Evolutionary conservation across 2,329 filamentous ascomycete species (phyloP), one percentile per base, ranked within the genome.

Genomic region (Capronia americana): DNA sequence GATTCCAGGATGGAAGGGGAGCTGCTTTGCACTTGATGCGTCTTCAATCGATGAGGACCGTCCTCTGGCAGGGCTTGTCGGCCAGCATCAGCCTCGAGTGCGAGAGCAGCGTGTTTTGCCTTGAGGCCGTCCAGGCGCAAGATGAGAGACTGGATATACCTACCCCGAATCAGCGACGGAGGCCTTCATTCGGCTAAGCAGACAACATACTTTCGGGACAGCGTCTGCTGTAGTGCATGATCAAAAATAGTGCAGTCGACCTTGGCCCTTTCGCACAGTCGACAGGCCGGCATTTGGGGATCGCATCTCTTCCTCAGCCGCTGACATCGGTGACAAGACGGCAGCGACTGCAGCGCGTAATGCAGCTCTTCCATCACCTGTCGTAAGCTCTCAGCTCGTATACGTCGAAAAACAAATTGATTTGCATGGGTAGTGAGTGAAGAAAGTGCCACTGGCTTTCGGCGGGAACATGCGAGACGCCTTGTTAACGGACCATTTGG

Each of bases 111-210:
- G 32, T 51, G 23, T 38, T 61, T 54, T n/a, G 30, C 58, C 32
- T 61, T 61, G 46, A 61, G 58, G 28, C 46, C 26, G 30, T 61
- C 46, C 26, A 61, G 58, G 12, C 58, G 44, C 30, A 24, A 38
- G 44, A 41, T 28, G 46, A 61, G 58, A 41, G 58, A 53, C 30
- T 61, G 58, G 48, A 61, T 61, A 61, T 61, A 61, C 46, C 58
- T 61, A 41, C 1, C 32, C 44, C 20, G 28, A 34, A 24, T 61
- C 46, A 61, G 58, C 28, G 14, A 61, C 14, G 34, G 14, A 14
- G 14, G 3, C 14, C 4, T 17, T 41, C 10, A 54, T 41, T 44
- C 20, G 11, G 7, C n/a, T n/a, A 20, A 30, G 0, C 30, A 28
- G 48, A 17, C 23, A 10, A 54, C 48, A 14, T 61, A 61, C 58